phyloP scores from a whole-genome alignment of 208 protist species.

The Naegleria lovaniensis region DNA sequence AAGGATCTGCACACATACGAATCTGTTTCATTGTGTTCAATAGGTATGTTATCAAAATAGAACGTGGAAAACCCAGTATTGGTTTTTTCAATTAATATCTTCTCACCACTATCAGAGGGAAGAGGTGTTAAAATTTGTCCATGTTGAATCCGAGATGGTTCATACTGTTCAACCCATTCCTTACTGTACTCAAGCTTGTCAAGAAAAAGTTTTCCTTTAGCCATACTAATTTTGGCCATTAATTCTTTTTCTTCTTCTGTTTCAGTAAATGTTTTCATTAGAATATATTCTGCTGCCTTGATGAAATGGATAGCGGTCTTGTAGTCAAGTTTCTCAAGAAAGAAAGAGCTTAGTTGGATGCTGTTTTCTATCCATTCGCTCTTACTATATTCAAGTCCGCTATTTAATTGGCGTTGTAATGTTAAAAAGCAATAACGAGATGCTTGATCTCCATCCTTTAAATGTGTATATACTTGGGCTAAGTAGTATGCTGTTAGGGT shows the following conservation, averaged over 20 bases:
- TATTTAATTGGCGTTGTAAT: constrained; percentile 66
- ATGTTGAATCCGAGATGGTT: neutral
- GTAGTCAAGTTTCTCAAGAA: constrained; percentile 59
- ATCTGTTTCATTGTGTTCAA: constrained; percentile 47
- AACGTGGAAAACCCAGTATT: constrained; percentile 37
- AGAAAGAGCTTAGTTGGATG: constrained; percentile 68
- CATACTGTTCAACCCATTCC: constrained; percentile 38
- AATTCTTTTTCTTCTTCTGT: neutral
- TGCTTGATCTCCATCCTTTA: constrained; percentile 49
- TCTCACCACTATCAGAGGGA: neutral
- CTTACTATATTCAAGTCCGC: constrained; percentile 62
- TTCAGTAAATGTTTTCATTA: neutral
- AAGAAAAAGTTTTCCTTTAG: constrained; percentile 2
- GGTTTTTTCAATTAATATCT: neutral
- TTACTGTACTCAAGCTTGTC: constrained; percentile 1
- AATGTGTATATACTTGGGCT: constrained; percentile 62
- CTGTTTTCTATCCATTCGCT: constrained; percentile 71
- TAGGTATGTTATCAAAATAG: constrained; percentile 59
- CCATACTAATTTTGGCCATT: neutral
- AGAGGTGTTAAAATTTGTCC: neutral
- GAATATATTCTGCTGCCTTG: constrained; percentile 56
- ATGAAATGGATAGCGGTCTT: constrained; percentile 71
- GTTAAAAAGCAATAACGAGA: constrained; percentile 72
- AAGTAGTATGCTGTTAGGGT: constrained; percentile 73
- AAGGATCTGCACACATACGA: constrained; percentile 45